Evolutionary conservation across 345 rosid genomes (phyloP).

Genomic region (Heritiera littoralis): DNA sequence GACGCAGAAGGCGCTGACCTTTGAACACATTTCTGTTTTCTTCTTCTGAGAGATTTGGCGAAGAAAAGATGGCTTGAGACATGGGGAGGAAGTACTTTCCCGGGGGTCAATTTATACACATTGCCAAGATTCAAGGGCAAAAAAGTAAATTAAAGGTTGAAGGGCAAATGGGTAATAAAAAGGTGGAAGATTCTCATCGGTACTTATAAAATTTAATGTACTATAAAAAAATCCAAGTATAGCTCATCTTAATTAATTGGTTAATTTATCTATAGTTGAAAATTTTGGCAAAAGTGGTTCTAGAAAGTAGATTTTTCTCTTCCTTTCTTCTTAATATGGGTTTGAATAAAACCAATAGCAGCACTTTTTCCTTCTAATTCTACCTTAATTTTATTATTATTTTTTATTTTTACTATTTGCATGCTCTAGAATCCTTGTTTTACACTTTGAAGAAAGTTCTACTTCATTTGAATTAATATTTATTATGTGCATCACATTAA

Average conservation of each 20-base stretch:
- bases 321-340: background rate
- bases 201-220: background rate
- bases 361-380: background rate
- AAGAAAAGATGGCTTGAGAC: background rate
- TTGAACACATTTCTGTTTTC: constrained; percentile 22
- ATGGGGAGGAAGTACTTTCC: background rate
- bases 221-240: background rate
- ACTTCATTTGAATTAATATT: background rate
- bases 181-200: background rate
- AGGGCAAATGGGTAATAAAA: constrained; percentile 19
- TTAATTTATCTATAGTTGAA: background rate
- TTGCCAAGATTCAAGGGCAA: background rate
- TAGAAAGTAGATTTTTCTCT: constrained; percentile 10
- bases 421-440: background rate
- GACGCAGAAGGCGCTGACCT: constrained; percentile 26
- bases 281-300: background rate
- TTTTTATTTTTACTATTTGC: background rate
- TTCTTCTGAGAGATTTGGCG: background rate
- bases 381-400: too few species aligned
- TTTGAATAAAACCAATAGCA: background rate
- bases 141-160: background rate
- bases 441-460: background rate
- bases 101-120: constrained; percentile 21
- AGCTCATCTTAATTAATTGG: background rate
- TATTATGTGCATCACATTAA: too few species aligned